Evolutionary conservation across 2,329 filamentous ascomycete genomes (phyloP).

Genomic region (Gyromitra esculenta): DNA sequence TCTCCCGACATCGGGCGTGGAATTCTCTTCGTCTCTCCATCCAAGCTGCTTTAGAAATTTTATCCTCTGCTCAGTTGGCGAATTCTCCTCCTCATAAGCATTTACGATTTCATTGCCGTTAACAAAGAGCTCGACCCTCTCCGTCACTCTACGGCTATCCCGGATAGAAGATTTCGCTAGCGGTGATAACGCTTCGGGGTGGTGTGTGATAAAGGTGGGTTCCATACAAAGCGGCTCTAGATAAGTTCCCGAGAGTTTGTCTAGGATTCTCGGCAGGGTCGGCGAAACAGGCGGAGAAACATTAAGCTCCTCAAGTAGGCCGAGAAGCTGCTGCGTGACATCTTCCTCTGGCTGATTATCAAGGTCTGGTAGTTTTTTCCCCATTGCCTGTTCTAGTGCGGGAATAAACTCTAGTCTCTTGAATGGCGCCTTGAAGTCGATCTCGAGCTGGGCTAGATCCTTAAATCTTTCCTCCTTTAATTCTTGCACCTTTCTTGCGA

Average conservation of each 20-base stretch:
- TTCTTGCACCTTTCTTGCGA: constrained; percentile 66
- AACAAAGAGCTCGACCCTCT: constrained; percentile 86
- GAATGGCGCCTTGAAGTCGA: constrained; percentile 70
- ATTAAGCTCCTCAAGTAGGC: constrained; percentile 60
- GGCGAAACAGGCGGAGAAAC: constrained; percentile 68
- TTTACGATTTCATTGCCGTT: constrained; percentile 85
- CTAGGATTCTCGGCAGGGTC: constrained; percentile 74
- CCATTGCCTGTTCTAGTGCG: constrained; percentile 75
- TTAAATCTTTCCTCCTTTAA: constrained; percentile 63
- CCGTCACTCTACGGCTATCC: constrained; percentile 75
- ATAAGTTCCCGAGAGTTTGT: constrained; percentile 78
- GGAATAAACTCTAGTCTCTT: constrained; percentile 83
- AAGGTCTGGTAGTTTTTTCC: constrained; percentile 73
- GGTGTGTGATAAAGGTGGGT: constrained; percentile 88
- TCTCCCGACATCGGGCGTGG: constrained; percentile 45
- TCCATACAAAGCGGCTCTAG: constrained; percentile 77
- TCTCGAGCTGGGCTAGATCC: constrained; percentile 64
- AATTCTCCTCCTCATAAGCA: constrained; percentile 98
- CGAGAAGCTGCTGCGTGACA: constrained; percentile 61
- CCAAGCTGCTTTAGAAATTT: constrained; percentile 76
- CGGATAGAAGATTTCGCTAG: constrained; percentile 81
- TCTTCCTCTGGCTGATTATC: constrained; percentile 67
- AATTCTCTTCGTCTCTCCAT: constrained; percentile 60
- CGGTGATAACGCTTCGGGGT: constrained; percentile 89
- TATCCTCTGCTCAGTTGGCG: constrained; percentile 81